A percentile compares a stretch with the other conserved stretches of the same genome.
phyloP scores from a whole-genome alignment of 257 asterid species.

The Solanum appendiculatum region DNA sequence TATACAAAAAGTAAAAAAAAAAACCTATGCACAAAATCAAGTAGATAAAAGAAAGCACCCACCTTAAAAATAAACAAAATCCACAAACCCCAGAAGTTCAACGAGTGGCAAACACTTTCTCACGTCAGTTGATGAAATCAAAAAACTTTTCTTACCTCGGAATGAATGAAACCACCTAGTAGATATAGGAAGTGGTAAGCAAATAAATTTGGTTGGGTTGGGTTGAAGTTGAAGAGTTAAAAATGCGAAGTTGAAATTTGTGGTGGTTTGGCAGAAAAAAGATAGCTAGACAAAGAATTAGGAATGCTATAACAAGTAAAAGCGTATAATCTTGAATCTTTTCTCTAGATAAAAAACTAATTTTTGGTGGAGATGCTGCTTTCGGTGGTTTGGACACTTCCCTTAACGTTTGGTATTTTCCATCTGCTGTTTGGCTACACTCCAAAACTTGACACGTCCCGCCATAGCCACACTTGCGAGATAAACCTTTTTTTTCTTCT shows the following conservation, averaged over 20 bases:
- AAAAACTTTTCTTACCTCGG: neutral
- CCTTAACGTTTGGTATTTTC: neutral
- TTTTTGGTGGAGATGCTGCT: neutral
- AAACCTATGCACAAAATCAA: neutral
- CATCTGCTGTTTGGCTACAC: neutral
- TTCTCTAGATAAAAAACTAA: neutral
- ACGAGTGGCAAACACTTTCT: neutral
- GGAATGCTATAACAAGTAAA: neutral
- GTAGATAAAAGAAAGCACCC: neutral
- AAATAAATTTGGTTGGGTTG: neutral
- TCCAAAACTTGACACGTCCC: neutral
- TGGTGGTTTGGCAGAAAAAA: neutral
- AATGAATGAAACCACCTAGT: neutral
- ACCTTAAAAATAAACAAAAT: neutral
- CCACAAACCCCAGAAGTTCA: neutral
- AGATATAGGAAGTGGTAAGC: neutral
- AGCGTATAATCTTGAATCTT: neutral
- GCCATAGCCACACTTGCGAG: neutral
- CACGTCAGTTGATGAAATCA: neutral
- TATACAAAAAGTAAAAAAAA: neutral
- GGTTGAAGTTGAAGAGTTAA: neutral
- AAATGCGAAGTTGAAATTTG: neutral
- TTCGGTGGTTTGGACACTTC: conserved; percentile 10
- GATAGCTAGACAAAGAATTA: neutral
- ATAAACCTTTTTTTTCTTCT: neutral